Evolutionary conservation across 2,329 filamentous ascomycete genomes (phyloP).

Genomic region (Phialemonium atrogriseum): DNA sequence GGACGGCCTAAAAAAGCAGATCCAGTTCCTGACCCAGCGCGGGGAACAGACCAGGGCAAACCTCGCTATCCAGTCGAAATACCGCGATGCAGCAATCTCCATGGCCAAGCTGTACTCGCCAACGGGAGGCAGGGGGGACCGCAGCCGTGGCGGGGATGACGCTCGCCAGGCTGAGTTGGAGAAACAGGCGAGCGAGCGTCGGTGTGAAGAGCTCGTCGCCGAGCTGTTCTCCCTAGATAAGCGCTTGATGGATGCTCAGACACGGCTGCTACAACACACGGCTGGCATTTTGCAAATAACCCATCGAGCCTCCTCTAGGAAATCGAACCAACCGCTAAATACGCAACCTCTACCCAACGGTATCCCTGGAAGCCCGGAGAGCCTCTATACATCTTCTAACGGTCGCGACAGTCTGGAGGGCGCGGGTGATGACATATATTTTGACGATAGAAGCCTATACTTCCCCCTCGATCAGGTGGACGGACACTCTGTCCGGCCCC

Average conservation of each 20-base stretch:
- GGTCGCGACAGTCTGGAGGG: slow-evolving; percentile 50
- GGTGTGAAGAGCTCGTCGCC: slow-evolving; percentile 75
- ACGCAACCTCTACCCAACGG: slow-evolving; percentile 37
- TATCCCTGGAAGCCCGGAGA: slow-evolving; percentile 69
- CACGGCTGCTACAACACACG: slow-evolving; percentile 76
- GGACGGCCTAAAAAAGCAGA: slow-evolving; percentile 84
- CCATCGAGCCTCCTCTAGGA: slow-evolving; percentile 64
- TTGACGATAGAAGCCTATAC: slow-evolving; percentile 73
- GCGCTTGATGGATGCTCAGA: slow-evolving; percentile 64
- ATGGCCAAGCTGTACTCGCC: slow-evolving; percentile 72
- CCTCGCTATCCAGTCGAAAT: slow-evolving; percentile 83
- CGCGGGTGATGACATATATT: slow-evolving; percentile 49
- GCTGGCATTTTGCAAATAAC: slow-evolving; percentile 88
- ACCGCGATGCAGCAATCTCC: slow-evolving; percentile 84
- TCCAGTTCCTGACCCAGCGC: slow-evolving; percentile 61
- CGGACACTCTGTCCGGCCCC: slow-evolving; percentile 24
- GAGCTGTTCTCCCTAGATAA: slow-evolving; percentile 77
- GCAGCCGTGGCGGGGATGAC: slow-evolving; percentile 36
- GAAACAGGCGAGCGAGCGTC: slow-evolving; percentile 63
- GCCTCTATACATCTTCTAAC: slow-evolving; percentile 61
- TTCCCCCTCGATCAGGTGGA: slow-evolving; percentile 59
- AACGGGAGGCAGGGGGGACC: slow-evolving; percentile 37
- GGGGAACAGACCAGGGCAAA: slow-evolving; percentile 77
- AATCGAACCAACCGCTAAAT: slow-evolving; percentile 34
- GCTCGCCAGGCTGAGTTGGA: slow-evolving; percentile 63